A percentile compares a stretch with the other conserved stretches of the same genome.
These are phyloP conservation scores for Aspergillus incahuasiensis DNA, from an alignment of 495 filamentous ascomycete genomes.

Conservation along the genomic window DNA sequence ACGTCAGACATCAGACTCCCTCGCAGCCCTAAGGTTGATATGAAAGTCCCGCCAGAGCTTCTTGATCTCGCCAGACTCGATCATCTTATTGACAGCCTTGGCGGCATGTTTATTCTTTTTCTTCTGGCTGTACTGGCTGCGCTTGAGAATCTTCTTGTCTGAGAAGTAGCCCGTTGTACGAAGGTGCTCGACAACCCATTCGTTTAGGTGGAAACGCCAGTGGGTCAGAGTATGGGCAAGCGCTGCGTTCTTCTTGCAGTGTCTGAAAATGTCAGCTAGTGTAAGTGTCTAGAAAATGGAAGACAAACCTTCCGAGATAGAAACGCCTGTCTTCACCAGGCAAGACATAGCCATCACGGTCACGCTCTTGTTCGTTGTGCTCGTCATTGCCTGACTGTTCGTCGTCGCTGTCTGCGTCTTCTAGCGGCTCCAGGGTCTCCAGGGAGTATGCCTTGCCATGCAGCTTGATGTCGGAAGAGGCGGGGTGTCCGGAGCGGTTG, in stretches of 20 bases:
- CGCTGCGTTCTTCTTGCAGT: slow-evolving; percentile 63
- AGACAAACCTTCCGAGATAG: slow-evolving; percentile 42
- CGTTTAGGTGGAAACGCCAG: slow-evolving; percentile 70
- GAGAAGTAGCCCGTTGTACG: slow-evolving; percentile 47
- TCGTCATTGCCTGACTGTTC: slow-evolving; percentile 34
- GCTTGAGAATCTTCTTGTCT: slow-evolving; percentile 49
- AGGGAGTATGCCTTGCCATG: slow-evolving; percentile 66
- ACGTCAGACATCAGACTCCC: slow-evolving; percentile 39
- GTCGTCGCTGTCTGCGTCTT: slow-evolving; percentile 43
- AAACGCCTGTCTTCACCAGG: slow-evolving; percentile 34
- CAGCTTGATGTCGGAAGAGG: slow-evolving; percentile 58
- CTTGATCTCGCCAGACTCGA: slow-evolving; percentile 48
- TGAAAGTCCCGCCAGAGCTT: slow-evolving; percentile 57
- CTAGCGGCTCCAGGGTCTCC: slow-evolving; percentile 62
- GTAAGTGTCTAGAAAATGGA: too few species aligned
- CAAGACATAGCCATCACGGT: slow-evolving; percentile 32
- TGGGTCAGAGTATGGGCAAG: slow-evolving; percentile 67
- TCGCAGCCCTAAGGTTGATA: slow-evolving; percentile 49
- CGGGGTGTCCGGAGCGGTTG: slow-evolving; percentile 63
- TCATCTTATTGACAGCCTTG: slow-evolving; percentile 54
- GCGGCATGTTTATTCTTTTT: slow-evolving; percentile 51
- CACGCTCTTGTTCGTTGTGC: slow-evolving; percentile 30
- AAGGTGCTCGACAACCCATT: slow-evolving; percentile 63
- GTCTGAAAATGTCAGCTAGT: slow-evolving; percentile 33
- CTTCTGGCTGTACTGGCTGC: slow-evolving; percentile 49